Evolutionary conservation across 352 stramenopile genomes (phyloP).

Genomic region (Phytophthora foliorum): DNA sequence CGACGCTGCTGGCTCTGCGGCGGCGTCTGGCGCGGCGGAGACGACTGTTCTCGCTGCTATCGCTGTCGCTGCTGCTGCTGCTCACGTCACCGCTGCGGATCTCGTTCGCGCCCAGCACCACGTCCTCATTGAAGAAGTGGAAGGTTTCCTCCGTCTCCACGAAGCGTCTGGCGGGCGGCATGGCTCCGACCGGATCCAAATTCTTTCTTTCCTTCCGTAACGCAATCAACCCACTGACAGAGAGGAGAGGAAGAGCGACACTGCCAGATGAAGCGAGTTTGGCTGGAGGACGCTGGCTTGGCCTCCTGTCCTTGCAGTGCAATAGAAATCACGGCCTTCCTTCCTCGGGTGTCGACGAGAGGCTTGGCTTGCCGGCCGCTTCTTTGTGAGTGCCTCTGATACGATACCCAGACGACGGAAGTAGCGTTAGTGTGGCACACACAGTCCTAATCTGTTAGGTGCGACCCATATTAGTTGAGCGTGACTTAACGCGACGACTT

Average conservation of each 20-base stretch:
- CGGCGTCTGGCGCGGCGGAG: constrained; percentile 19
- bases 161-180: constrained; percentile 32
- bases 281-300: neutral
- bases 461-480: too few species aligned
- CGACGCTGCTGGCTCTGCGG: constrained; percentile 34
- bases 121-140: constrained; percentile 74
- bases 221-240: constrained; percentile 3
- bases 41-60: constrained; percentile 22
- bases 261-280: neutral
- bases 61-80: constrained; percentile 27
- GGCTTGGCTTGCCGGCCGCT: neutral
- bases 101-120: constrained; percentile 73
- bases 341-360: neutral
- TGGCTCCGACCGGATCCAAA: constrained; percentile 4
- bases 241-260: neutral
- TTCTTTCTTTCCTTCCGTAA: constrained; percentile 5
- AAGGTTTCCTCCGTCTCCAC: constrained; percentile 70
- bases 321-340: neutral
- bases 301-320: neutral
- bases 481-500: too few species aligned
- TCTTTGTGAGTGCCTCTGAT: constrained; percentile 1
- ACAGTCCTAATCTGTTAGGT: too few species aligned
- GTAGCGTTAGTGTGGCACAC: too few species aligned
- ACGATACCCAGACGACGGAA: neutral
- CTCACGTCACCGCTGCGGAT: constrained; percentile 46